phyloP scores from a whole-genome alignment of 2,329 filamentous ascomycete species.

The Xylariaceae sp. region DNA sequence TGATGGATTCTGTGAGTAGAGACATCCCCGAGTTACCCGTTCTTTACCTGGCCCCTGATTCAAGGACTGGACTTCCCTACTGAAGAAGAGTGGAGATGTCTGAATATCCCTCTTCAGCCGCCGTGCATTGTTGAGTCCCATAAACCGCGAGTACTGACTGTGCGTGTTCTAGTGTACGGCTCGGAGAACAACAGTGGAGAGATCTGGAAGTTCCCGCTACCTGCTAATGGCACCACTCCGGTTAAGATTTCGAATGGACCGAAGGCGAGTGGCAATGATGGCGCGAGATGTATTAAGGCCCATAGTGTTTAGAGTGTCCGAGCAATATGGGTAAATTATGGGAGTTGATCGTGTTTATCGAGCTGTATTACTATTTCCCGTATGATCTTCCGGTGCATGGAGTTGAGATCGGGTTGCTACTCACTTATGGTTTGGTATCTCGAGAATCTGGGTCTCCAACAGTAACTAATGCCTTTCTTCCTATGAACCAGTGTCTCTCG shows the following conservation, averaged over 20 bases:
- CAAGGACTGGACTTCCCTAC: too few relatives aligned
- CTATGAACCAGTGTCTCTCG: neutral
- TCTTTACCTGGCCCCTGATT: too few relatives aligned
- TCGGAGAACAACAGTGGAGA: conserved; percentile 26
- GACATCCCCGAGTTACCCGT: too few relatives aligned
- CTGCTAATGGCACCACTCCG: neutral
- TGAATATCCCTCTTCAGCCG: too few relatives aligned
- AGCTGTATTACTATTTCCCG: neutral
- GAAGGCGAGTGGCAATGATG: conserved; percentile 8
- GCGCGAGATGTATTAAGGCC: conserved; percentile 13
- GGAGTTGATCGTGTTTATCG: neutral
- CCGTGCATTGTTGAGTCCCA: too few relatives aligned
- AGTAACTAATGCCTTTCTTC: neutral
- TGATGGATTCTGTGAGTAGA: conserved; percentile 9
- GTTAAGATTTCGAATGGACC: conserved; percentile 6
- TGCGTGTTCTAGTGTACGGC: conserved; percentile 14
- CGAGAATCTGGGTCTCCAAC: too few relatives aligned
- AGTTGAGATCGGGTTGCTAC: neutral
- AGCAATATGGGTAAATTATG: neutral
- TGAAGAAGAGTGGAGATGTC: too few relatives aligned
- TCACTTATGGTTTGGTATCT: too few relatives aligned
- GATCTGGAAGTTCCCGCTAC: conserved; percentile 27
- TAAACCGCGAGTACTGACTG: neutral
- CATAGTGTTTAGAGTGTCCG: neutral
- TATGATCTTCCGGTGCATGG: neutral